Evolutionary conservation across 768 basidiomycete species (phyloP).

Genomic region (Gymnopilus junonius): DNA sequence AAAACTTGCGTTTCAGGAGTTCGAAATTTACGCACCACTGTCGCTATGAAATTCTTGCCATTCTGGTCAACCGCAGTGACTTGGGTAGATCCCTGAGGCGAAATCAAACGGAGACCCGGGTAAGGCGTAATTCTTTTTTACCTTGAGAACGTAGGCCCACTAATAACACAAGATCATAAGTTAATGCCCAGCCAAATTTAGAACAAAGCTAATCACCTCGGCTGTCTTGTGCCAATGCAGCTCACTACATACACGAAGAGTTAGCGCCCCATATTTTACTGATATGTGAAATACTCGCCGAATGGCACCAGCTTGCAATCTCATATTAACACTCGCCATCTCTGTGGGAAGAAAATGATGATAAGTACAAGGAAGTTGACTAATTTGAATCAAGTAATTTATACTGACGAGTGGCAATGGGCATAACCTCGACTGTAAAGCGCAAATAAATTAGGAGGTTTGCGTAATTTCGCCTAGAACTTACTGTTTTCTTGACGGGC

Average conservation of each 20-base stretch:
- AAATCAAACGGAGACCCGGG: not conserved
- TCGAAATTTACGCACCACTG: slow-evolving; percentile 41
- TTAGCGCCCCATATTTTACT: not conserved
- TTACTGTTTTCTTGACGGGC: slow-evolving; percentile 53
- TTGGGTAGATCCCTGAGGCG: slow-evolving; percentile 42
- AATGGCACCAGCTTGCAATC: slow-evolving; percentile 52
- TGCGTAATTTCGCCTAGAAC: slow-evolving; percentile 32
- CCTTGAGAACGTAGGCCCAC: slow-evolving; percentile 58
- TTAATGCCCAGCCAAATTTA: not conserved
- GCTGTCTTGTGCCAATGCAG: slow-evolving; percentile 59
- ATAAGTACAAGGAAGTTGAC: not conserved
- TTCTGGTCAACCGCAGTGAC: slow-evolving; percentile 54
- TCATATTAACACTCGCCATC: slow-evolving; percentile 53
- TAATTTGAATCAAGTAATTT: not conserved
- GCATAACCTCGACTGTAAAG: slow-evolving; percentile 46
- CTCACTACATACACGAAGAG: slow-evolving; percentile 39
- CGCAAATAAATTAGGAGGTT: not conserved
- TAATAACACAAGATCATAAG: slow-evolving; percentile 11
- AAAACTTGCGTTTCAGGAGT: not conserved
- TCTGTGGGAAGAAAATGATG: not conserved
- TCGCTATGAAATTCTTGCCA: slow-evolving; percentile 54
- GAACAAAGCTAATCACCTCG: slow-evolving; percentile 34
- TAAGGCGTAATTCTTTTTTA: slow-evolving; percentile 6
- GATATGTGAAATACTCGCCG: slow-evolving; percentile 31
- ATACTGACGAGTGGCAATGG: slow-evolving; percentile 42